These are phyloP conservation scores for Leccinum barrowsii DNA, from an alignment of 768 basidiomycete genomes.

Conservation along the genomic window DNA sequence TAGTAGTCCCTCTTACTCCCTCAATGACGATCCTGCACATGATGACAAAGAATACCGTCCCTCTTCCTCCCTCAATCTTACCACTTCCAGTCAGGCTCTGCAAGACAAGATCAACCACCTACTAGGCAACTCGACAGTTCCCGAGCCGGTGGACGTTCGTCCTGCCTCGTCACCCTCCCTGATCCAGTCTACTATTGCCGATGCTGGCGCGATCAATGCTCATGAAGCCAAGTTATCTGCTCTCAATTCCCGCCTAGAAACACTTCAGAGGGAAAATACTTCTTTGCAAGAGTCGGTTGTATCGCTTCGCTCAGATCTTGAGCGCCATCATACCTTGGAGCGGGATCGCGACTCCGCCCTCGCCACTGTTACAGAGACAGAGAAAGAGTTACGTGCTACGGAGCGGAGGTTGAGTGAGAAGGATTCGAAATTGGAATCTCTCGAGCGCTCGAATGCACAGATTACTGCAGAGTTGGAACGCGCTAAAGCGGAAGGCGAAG, in stretches of 20 bases:
- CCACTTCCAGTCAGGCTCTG: constrained; percentile 37
- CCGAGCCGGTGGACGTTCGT: constrained; percentile 10
- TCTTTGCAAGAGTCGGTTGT: constrained; percentile 43
- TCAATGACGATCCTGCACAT: constrained; percentile 30
- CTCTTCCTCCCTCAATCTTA: constrained; percentile 33
- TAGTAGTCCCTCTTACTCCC: constrained; percentile 34
- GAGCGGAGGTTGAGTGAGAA: constrained; percentile 45
- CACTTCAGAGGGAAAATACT: constrained; percentile 68
- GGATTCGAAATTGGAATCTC: constrained; percentile 41
- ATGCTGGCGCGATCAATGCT: constrained; percentile 3
- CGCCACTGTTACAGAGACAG: constrained; percentile 39
- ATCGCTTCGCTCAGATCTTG: constrained; percentile 20
- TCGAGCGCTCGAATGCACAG: constrained; percentile 44
- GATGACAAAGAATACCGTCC: constrained; percentile 18
- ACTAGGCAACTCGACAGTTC: constrained; percentile 29
- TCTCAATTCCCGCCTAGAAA: constrained; percentile 43
- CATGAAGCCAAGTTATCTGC: constrained; percentile 18
- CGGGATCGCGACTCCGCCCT: constrained; percentile 44
- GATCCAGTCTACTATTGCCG: constrained; percentile 43
- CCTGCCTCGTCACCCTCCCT: constrained; percentile 28
- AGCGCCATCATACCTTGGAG: constrained; percentile 31
- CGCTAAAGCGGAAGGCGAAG: constrained; percentile 43
- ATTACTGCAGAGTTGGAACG: constrained; percentile 42
- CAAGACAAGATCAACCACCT: constrained; percentile 50
- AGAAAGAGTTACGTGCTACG: constrained; percentile 38